Evolutionary conservation across 2,329 filamentous ascomycete species (phyloP), one percentile per base, ranked within the genome.

Genomic region (Colletotrichum sp.): DNA sequence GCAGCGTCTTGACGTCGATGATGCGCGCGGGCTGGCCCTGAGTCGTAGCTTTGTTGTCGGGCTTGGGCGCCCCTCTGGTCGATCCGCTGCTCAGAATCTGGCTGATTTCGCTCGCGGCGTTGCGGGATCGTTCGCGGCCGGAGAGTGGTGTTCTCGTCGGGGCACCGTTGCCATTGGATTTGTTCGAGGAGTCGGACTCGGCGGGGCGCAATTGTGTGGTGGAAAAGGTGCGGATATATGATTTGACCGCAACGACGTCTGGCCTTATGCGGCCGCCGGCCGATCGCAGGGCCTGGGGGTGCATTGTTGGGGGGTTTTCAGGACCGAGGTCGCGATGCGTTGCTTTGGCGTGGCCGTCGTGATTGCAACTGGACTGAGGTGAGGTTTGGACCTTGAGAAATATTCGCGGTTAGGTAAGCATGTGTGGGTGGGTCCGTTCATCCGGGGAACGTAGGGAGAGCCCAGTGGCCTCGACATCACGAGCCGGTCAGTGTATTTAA

Each of bases 1-100:
- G 84, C 15, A 86, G 78, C 70, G 78, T 85, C 70, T 79, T 81
- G 69, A 87, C 77, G 69, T 85, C 84, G 61, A 87, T 80, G 18
- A 87, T 11, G 6, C 43, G 43, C 43, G n/a, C 43, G 43, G 43
- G 43, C n/a, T 51, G 43, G 3, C 31, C 9, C 31, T 11, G 31
- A 9, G n/a, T n/a, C 11, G 43, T n/a, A 21, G 43, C 12, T 51
- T n/a, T 51, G 34, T 27, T 36, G 21, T 21, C 33, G 34, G 21
- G 12, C 8, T 21, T 29, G 61, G 34, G 15, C 21, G 27, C 34
- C 9, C 34, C 8, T 38, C 59, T 61, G 31, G 43, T 51, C 11
- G 59, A 66, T 29, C 72, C 72, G 16, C 63, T 33, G 38, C 75
- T 79, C 31, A 80, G 76, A 34, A 84, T 69, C 51, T 79, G 78